These are phyloP conservation scores for Gossypium rotundifolium DNA, from an alignment of 345 rosid genomes.

Conservation along the genomic window DNA sequence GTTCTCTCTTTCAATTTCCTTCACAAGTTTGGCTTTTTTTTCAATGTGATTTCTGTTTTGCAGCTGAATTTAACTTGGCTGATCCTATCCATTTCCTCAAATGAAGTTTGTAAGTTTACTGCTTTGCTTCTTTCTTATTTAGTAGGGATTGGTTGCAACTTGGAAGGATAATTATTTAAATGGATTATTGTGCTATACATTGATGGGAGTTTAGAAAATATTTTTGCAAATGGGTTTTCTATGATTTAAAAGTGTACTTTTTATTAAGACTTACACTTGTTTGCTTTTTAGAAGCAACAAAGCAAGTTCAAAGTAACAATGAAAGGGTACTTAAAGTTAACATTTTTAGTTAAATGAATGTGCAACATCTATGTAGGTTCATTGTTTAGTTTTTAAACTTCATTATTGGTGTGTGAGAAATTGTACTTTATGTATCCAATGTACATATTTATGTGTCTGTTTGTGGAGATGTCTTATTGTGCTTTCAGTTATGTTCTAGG, in stretches of 20 bases:
- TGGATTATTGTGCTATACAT: neutral
- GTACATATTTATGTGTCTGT: neutral
- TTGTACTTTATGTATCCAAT: neutral
- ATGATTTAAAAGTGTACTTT: neutral
- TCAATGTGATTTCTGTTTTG: neutral
- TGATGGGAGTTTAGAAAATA: neutral
- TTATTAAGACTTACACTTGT: neutral
- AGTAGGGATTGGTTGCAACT: neutral
- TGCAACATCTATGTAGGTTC: neutral
- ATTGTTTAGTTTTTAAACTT: neutral
- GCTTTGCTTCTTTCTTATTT: neutral
- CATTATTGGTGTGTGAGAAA: neutral
- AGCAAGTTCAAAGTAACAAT: neutral
- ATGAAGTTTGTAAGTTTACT: slow-evolving; percentile 58
- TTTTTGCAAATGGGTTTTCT: neutral
- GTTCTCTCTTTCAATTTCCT: neutral
- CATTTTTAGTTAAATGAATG: too few species aligned
- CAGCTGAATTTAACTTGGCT: neutral
- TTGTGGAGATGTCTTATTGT: neutral
- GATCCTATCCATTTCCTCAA: slow-evolving; percentile 2
- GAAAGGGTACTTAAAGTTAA: neutral
- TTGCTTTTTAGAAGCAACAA: neutral
- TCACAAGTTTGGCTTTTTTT: neutral
- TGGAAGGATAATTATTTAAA: neutral
- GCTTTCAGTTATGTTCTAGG: neutral